phyloP scores from a whole-genome alignment of 306 rosid genomes.

The Myrica gale region DNA sequence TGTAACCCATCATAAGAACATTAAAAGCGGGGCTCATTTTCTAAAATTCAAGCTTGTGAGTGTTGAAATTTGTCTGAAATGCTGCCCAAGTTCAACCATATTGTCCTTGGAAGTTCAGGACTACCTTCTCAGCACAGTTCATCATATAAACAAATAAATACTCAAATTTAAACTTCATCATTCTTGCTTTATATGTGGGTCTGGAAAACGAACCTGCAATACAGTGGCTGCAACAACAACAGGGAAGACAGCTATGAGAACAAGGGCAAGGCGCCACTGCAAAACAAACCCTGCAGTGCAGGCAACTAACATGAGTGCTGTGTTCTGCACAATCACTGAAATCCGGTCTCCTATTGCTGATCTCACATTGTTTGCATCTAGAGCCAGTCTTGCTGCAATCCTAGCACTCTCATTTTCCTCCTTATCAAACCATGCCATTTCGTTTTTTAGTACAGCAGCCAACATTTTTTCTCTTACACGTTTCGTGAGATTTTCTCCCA shows the following conservation, averaged over 20 bases:
- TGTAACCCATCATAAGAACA: neutral
- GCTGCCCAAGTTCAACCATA: neutral
- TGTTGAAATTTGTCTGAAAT: neutral
- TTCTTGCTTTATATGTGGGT: constrained; percentile 8
- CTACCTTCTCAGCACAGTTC: neutral
- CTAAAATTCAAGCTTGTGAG: neutral
- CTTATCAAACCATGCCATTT: constrained; percentile 94
- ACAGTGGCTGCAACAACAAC: constrained; percentile 99
- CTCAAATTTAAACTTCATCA: constrained; percentile 10
- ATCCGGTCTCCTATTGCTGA: constrained; percentile 93
- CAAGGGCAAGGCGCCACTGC: constrained; percentile 97
- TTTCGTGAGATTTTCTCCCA: constrained; percentile 85
- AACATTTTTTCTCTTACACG: constrained; percentile 92
- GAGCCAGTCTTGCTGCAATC: constrained; percentile 78
- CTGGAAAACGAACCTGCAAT: constrained; percentile 62
- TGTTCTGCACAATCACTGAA: constrained; percentile 91
- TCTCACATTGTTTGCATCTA: constrained; percentile 91
- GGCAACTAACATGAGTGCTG: constrained; percentile 87
- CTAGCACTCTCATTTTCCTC: constrained; percentile 95
- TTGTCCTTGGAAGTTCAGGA: neutral
- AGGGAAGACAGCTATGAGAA: constrained; percentile 91
- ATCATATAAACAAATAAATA: neutral
- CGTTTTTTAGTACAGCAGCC: constrained; percentile 70
- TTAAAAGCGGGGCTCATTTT: neutral
- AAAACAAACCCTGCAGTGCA: constrained; percentile 92